Base-by-base conservation (phyloP, 352 stramenopile genomes). In the Phytopythium aichiense region DNA sequence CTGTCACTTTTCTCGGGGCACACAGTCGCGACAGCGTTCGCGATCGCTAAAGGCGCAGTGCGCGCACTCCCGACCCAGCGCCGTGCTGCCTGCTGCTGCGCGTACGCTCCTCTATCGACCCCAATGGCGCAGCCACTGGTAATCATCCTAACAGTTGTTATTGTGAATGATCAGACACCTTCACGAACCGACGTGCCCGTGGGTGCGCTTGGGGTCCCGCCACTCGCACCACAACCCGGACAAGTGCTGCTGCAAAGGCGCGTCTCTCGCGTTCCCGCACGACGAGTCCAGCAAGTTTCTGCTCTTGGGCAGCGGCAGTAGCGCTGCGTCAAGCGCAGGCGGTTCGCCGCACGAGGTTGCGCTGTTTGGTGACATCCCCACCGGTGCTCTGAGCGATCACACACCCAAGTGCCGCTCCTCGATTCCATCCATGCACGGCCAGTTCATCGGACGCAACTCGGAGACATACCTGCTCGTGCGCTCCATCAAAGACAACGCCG, bases 221-320 rank as follows among this genome's bases (percentile, higher is more conserved):
- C 84, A 94, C 62, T 87, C 82, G 0, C 74, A 89, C 28, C 84
- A 94, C 59, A 81, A 73, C 50, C 67, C 77, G 37, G 77, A 81
- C 30, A 69, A 84, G 30, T 94, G 84, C 56, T 94, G 84, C 58
- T 94, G 84, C 68, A 94, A 92, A 43, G 77, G 77, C 0, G 67
- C 88, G 5, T 58, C 65, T 22, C 65, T 93, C 20, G 65, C 79
- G 45, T 93, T 89, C 51, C 84, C 84, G 1, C 84, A 94, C 51
- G 84, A 94, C 55, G 84, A 94, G 55, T 92, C 82, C 20, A 91
- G 80, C 69, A 94, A 94, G 43, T 94, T 94, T 53, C 31, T 94
- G 16, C 58, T 94, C 7, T 58, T 92, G 4, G 81, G 79, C 28
- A 49, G 51, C n/a, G 67, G 64, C 4, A 66, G 73, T 48, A 71